Percentiles rank a stretch among this genome's conserved stretches.
These are phyloP conservation scores for Corniculantispora saksenae DNA, from an alignment of 2,329 filamentous ascomycete genomes.

Conservation along the genomic window DNA sequence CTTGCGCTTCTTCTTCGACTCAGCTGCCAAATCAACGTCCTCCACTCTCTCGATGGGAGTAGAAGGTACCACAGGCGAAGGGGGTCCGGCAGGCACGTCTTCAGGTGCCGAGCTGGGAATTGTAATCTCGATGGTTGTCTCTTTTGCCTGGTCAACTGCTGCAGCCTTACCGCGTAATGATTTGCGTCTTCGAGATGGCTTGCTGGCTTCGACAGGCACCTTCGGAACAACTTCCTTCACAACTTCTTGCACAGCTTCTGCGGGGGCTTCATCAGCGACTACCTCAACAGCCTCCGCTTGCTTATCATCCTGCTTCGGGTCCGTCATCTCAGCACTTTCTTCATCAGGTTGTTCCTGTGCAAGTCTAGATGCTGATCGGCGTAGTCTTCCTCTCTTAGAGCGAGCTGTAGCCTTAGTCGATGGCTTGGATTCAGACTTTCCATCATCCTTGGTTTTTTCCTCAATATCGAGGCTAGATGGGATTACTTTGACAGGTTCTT, in stretches of 20 bases:
- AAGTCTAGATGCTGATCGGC: neutral
- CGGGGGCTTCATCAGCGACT: neutral
- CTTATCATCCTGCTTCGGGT: neutral
- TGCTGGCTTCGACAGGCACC: neutral
- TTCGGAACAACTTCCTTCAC: neutral
- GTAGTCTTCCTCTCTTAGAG: neutral
- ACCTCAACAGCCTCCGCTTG: neutral
- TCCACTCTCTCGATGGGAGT: neutral
- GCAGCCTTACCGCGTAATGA: constrained; percentile 13
- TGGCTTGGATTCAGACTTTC: neutral
- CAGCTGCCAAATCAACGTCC: neutral
- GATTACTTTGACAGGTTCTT: constrained; percentile 12
- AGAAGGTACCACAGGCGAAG: constrained; percentile 5
- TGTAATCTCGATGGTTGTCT: neutral
- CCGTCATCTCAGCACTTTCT: neutral
- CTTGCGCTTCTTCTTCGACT: constrained; percentile 16
- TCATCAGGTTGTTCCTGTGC: neutral
- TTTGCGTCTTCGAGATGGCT: constrained; percentile 8
- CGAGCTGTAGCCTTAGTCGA: neutral
- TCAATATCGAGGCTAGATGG: constrained; percentile 15
- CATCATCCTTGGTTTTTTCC: neutral
- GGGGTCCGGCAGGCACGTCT: neutral
- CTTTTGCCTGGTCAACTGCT: neutral
- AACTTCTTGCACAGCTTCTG: neutral
- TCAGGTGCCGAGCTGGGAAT: constrained; percentile 6